Evolutionary conservation across 306 rosid species (phyloP), one percentile per base, ranked within the genome.

Genomic region (Calophaca sinica): DNA sequence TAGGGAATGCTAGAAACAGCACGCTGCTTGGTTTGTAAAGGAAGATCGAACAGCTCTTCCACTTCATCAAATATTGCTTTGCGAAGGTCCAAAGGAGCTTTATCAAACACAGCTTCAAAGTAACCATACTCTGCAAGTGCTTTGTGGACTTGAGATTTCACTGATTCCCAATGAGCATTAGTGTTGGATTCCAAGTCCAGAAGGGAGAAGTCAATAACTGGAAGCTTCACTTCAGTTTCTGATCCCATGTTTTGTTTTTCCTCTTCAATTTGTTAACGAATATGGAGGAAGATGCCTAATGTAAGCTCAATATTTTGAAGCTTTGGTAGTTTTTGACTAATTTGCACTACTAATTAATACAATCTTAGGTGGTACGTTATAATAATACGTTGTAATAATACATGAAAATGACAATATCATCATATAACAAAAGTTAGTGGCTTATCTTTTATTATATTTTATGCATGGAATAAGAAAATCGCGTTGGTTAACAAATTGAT

Each of bases 41-140:
- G 91, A 32, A 86, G 91, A 76, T 88, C 72, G 15, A 86, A 90
- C 3, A 90, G 64, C 77, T 90, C 82, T 77, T 84, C 67, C 0
- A 78, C 46, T 36, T 72, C 67, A 31, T 73, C 79, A n/a, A 90
- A 86, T 7, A 81, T 3, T 6, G 83, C 84, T 39, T 75, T 81
- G 12, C 74, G 39, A 57, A 77, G 50, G 44, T 77, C 70, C 12
- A 35, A 20, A 31, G 81, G 58, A 9, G 86, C 84, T 88, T 81
- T 81, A 52, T 79, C 62, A 69, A 81, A 86, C 76, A 79, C 35
- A 9, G 88, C 91, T 80, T 88, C 91, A 50, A 88, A 88, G 80
- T 88, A 88, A 60, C 96, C 96, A 50, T 67, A 90, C 62, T 84
- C 87, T 75, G 35, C 78, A 10, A 86, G 84, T 46, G 93, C 91